Conservation (phyloP, 2,329 filamentous ascomycete species). For the Colletotrichum lindemuthianum region DNA sequence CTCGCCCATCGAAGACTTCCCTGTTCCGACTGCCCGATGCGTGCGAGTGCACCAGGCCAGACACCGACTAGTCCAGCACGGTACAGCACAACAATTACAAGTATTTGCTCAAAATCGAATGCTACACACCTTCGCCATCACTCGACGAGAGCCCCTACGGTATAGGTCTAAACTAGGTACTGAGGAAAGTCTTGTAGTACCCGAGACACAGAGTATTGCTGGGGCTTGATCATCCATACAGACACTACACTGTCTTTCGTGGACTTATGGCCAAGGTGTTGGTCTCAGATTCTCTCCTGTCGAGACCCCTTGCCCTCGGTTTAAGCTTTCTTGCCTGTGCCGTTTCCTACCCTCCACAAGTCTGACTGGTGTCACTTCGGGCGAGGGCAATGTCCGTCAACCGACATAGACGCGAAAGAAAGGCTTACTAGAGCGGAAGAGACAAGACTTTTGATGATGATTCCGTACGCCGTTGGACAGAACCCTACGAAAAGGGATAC, state of each 20-base stretch:
- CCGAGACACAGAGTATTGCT: no score
- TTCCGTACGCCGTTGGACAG: neutral
- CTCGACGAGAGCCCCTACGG: neutral
- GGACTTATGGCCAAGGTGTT: no score
- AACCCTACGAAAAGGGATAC: constrained; percentile 11
- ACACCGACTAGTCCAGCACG: constrained; percentile 12
- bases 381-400: no score
- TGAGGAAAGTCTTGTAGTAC: no score
- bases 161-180: no score
- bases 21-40: constrained; percentile 15
- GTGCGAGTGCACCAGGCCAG: constrained; percentile 20
- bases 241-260: no score
- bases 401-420: no score
- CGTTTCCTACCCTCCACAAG: neutral
- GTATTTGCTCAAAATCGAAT: constrained; percentile 23
- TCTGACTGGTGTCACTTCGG: no score
- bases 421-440: neutral
- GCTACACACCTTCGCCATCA: constrained; percentile 11
- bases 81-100: constrained; percentile 17
- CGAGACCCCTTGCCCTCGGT: no score
- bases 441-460: no score
- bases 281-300: no score
- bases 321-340: neutral
- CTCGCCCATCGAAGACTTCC: constrained; percentile 26
- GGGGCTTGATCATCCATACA: no score